Evolutionary conservation across 1,284 basidiomycete species (phyloP).

Genomic region (Heterobasidion irregulare): DNA sequence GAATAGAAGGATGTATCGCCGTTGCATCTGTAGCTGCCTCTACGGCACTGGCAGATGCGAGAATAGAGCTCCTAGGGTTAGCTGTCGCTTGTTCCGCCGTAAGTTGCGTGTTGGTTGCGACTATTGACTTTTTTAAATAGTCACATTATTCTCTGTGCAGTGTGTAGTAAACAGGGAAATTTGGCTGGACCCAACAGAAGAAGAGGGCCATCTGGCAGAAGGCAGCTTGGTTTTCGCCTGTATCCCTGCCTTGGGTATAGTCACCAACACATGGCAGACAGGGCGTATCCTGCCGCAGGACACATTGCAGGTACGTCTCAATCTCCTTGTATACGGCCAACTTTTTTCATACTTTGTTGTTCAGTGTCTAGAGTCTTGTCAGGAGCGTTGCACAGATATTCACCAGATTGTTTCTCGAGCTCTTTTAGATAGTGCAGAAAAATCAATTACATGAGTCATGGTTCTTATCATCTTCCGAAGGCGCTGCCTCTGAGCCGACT

Average conservation of each 20-base stretch:
- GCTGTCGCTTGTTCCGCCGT: constrained; percentile 75
- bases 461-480: not conserved
- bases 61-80: constrained; percentile 81
- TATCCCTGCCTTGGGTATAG: constrained; percentile 84
- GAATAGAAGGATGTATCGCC: constrained; percentile 77
- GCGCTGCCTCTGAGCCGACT: no score
- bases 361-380: constrained; percentile 61
- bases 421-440: constrained; percentile 34
- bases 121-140: no score
- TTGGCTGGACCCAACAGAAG: constrained; percentile 74
- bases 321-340: not conserved
- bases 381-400: constrained; percentile 62
- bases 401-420: constrained; percentile 69
- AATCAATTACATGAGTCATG: not conserved
- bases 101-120: constrained; percentile 16
- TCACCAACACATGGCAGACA: constrained; percentile 78
- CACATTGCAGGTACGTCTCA: constrained; percentile 41
- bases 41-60: constrained; percentile 83
- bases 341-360: not conserved
- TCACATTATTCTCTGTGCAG: constrained; percentile 25
- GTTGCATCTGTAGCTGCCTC: constrained; percentile 84
- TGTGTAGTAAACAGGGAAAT: constrained; percentile 43
- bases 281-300: constrained; percentile 51
- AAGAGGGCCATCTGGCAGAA: constrained; percentile 48
- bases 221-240: constrained; percentile 70